Conservation (phyloP, 2,329 filamentous ascomycete genomes). For the Venturia effusa region DNA sequence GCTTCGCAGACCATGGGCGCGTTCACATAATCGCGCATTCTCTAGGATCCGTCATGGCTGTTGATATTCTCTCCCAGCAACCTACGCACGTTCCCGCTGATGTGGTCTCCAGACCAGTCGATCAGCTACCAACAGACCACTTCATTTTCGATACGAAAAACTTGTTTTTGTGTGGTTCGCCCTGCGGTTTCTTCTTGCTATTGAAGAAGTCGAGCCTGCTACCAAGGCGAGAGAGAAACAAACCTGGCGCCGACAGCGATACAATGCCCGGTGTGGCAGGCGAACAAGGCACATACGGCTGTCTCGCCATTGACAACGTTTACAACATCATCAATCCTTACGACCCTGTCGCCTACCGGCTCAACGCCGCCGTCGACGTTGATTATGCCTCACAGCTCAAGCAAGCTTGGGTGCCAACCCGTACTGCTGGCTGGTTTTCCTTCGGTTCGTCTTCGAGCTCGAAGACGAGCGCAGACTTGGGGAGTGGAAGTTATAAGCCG, state of each 20-base stretch:
- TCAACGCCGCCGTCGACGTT: conserved; percentile 83
- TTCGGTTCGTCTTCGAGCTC: conserved; percentile 19
- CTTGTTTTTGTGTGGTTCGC: conserved; percentile 81
- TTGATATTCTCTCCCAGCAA: conserved; percentile 84
- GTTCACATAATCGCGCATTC: conserved; percentile 93
- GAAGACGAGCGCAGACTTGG: neutral
- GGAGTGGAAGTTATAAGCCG: conserved; percentile 16
- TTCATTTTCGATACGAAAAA: conserved; percentile 92
- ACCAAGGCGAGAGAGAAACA: conserved; percentile 64
- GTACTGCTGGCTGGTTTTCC: conserved; percentile 40
- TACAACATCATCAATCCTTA: conserved; percentile 82
- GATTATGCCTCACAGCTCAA: conserved; percentile 68
- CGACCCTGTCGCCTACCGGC: conserved; percentile 76
- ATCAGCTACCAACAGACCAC: conserved; percentile 38
- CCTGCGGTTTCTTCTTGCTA: conserved; percentile 83
- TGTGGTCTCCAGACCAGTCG: conserved; percentile 23
- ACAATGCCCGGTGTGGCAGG: conserved; percentile 51
- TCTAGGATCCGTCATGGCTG: conserved; percentile 84
- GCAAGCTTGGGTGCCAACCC: conserved; percentile 66
- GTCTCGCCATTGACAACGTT: conserved; percentile 86
- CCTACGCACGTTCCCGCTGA: conserved; percentile 55
- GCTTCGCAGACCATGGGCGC: conserved; percentile 67
- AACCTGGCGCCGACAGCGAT: conserved; percentile 64
- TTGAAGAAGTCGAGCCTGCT: conserved; percentile 63
- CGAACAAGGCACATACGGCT: conserved; percentile 73